Base-by-base conservation (phyloP, 192 early-diverging fungal species). In the Coemansia sp. region DNA sequence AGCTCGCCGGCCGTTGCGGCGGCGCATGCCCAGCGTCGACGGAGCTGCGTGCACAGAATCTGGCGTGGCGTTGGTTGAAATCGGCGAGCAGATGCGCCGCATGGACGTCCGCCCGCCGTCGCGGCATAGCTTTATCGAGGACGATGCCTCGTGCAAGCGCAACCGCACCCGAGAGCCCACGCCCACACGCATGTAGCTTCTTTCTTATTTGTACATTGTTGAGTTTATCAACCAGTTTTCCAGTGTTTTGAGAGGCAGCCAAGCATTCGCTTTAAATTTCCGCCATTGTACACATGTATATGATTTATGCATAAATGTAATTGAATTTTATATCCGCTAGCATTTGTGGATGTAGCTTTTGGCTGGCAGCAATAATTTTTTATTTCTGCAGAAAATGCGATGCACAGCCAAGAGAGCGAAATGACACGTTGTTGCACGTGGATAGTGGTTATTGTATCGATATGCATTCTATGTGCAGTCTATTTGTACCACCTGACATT, bases 31-130 rank as follows among this genome's bases (percentile, higher is more conserved):
- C 31, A 20, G 34, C 31, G 15, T 7, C 60, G 37, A 25, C 44
- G 47, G 15, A 31, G 44, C 5, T 34, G 31, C 38, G 56, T 17
- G 56, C 5, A 12, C 56, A 20, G 14, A 57, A 19, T 49, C 47
- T 25, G 44, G 40, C 12, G 28, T 20, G 54, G 69, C 68, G 52
- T 40, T 75, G 59, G 52, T 61, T 0, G 72, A 69, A 20, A 75
- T 75, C 38, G 72, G 72, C 52, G 72, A 75, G 66, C 72, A 68
- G 49, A 75, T 75, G 72, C 72, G 72, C 4, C 62, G 44, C 11
- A 75, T 75, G 72, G 72, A 65, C 26, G 65, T 74, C 1, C 55
- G 7, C 20, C 7, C 25, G 46, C 47, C 19, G 12, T 15, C n/a
- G 48, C 36, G 17, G 36, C 59, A 12, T 31, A 31, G 47, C 44